Base-by-base conservation (phyloP, 305 asterid species). In the Solanum hybrid region DNA sequence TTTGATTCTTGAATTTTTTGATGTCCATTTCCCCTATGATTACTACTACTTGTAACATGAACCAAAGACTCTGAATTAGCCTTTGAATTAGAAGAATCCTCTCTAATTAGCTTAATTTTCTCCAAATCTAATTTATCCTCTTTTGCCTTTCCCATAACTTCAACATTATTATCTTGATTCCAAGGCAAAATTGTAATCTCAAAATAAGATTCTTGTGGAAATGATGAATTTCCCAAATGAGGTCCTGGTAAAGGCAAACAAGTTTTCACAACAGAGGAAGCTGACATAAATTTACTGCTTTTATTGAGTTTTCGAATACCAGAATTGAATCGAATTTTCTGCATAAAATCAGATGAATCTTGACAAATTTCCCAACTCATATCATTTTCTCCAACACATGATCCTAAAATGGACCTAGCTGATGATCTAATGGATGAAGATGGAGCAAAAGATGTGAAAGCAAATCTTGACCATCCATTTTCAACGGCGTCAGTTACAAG, bases 401-500 rank as follows among this genome's bases (percentile, higher is more conserved):
- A 89, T 87, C 94, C 94, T 36, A 95, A 92, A 5, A 95, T 88
- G 16, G 95, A 76, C 92, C 86, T 90, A 10, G 95, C 92, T 34
- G 96, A 93, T 82, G 96, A 93, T 86, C 94, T 91, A 57, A 93
- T 89, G 0, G 98, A 93, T 74, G 98, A 93, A 3, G 95, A 80
- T 11, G 90, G 36, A 22, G 77, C 39, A 73, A 89, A 90, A 16
- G 92, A 24, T 1, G 95, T 87, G 93, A 97, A 97, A n/a, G 94
- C 96, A 87, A 97, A 97, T 20, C 96, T 92, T n/a, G 98, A 92
- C 99, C 99, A 97, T 34, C 99, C 99, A 74, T 96, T 96, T 75
- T 97, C 99, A 22, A 97, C 99, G 67, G 98, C 99, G 22, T 96
- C 99, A 4, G 96, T 93, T 35, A 95, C 93, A 8, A 94, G 92